Percentiles rank a stretch among this genome's conserved stretches.
phyloP scores from a whole-genome alignment of 2,329 filamentous ascomycete genomes.

The Colletotrichum chrysophilum region DNA sequence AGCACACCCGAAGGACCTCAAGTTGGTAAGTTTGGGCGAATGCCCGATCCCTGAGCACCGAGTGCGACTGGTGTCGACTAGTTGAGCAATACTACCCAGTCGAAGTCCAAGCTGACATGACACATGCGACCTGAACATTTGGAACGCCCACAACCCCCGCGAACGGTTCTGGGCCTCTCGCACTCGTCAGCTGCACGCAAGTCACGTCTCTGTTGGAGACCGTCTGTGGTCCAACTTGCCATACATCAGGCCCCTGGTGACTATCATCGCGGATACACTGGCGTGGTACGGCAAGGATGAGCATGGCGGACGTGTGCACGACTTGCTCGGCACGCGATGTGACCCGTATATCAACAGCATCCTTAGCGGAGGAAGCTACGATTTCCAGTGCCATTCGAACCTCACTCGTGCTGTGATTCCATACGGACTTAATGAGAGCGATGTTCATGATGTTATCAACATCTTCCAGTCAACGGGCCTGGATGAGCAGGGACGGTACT shows the following conservation, averaged over 20 bases:
- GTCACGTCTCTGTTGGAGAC: slow-evolving; percentile 75
- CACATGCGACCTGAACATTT: slow-evolving; percentile 79
- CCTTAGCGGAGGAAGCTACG: slow-evolving; percentile 70
- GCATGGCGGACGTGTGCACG: slow-evolving; percentile 74
- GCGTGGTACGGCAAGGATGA: slow-evolving; percentile 64
- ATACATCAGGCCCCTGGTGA: slow-evolving; percentile 76
- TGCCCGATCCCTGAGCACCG: neutral
- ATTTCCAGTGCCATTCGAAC: slow-evolving; percentile 87
- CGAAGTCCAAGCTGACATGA: neutral
- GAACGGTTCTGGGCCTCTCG: slow-evolving; percentile 84
- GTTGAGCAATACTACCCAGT: neutral
- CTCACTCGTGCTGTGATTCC: slow-evolving; percentile 74
- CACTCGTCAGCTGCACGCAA: slow-evolving; percentile 79
- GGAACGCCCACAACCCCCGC: slow-evolving; percentile 76
- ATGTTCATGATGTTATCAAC: slow-evolving; percentile 87
- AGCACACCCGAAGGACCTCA: slow-evolving; percentile 80
- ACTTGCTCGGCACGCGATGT: slow-evolving; percentile 82
- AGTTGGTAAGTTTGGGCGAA: slow-evolving; percentile 54
- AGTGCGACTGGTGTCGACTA: neutral
- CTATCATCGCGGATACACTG: slow-evolving; percentile 73
- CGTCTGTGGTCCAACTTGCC: slow-evolving; percentile 80
- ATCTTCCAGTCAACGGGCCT: slow-evolving; percentile 85
- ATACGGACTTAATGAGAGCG: slow-evolving; percentile 71
- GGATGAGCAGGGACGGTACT: slow-evolving; percentile 74
- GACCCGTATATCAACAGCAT: slow-evolving; percentile 84